Evolutionary conservation across 2,329 filamentous ascomycete species (phyloP), one percentile per base, ranked within the genome.

Genomic region (Beauveria sp.): DNA sequence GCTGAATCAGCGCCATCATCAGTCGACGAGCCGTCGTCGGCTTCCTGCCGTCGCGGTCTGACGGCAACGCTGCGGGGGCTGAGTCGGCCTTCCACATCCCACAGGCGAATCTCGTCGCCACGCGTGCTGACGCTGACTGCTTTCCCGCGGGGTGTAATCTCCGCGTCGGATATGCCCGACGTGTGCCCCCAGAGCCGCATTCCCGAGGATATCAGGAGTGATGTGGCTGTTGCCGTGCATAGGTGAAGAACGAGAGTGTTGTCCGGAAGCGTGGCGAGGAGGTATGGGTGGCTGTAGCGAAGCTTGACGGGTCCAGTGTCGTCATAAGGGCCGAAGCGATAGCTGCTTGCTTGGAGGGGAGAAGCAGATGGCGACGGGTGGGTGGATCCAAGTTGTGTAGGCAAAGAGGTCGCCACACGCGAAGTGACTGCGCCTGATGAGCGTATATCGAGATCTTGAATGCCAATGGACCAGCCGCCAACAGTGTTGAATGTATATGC

Each of bases 151-250:
- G 89, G 85, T 20, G 90, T 93, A 60, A 96, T 90, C 69, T 96
- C 88, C 8, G 90, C 91, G 38, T 90, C 88, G 54, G 90, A 91
- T 40, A 97, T 91, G 3, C 90, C 90, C 1, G 92, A 96, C 0
- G 93, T 96, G 70, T 96, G 93, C 8, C 93, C 93, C 90, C 91
- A 96, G 6, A 97, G 83, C 31, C 91, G 83, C 65, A 87, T 88
- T 1, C 89, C 90, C 0, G 85, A 77, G 43, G 89, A 88, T 61
- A 97, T 87, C 1, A 83, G 84, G 2, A 96, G 79, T 0, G 79
- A 76, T 0, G 84, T 80, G 1, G 84, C 76, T 3, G 83, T 90
- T 0, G 91, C 93, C 4, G 85, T 91, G 67, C 93, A 90, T 38
- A 96, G 80, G 69, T 95, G 89, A 40, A 96, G 79, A 1, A 91